Percentiles rank a stretch among this genome's conserved stretches.
phyloP scores from a whole-genome alignment of 768 basidiomycete genomes.

The Naematelia aurantialba region DNA sequence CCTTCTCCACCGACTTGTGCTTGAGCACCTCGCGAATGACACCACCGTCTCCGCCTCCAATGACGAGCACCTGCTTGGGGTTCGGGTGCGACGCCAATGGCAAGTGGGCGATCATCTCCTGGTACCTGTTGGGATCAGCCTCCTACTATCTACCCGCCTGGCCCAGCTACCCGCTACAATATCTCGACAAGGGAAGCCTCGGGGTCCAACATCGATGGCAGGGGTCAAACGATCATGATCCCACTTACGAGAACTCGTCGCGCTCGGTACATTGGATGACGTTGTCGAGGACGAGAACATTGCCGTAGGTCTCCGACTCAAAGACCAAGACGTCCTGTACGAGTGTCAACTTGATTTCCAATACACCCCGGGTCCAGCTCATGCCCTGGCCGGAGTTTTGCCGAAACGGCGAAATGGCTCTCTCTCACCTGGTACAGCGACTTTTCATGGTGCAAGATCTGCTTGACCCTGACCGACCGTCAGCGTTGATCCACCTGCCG shows the following conservation, averaged over 20 bases:
- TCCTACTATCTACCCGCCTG: no score
- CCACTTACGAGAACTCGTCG: conserved; percentile 84
- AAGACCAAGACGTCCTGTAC: conserved; percentile 87
- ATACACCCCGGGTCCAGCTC: background rate
- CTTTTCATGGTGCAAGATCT: conserved; percentile 89
- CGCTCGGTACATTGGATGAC: conserved; percentile 96
- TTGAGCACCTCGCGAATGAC: conserved; percentile 96
- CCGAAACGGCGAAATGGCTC: no score
- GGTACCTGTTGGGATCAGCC: conserved; percentile 63
- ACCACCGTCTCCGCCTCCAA: conserved; percentile 97
- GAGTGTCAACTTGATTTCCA: conserved; percentile 8
- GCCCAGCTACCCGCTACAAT: background rate
- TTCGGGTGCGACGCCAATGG: conserved; percentile 95
- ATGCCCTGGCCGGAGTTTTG: background rate
- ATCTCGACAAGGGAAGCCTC: no score
- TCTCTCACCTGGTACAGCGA: conserved; percentile 74
- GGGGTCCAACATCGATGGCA: no score
- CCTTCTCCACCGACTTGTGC: conserved; percentile 82
- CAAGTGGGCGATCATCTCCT: conserved; percentile 98
- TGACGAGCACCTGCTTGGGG: conserved; percentile 91
- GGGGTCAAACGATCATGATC: no score
- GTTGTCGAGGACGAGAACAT: conserved; percentile 90
- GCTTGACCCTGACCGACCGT: conserved; percentile 62
- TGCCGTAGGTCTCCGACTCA: conserved; percentile 92
- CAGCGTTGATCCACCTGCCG: conserved; percentile 3